Conservation (phyloP, 139 green algal genomes). For the Auxenochlorella protothecoides region DNA sequence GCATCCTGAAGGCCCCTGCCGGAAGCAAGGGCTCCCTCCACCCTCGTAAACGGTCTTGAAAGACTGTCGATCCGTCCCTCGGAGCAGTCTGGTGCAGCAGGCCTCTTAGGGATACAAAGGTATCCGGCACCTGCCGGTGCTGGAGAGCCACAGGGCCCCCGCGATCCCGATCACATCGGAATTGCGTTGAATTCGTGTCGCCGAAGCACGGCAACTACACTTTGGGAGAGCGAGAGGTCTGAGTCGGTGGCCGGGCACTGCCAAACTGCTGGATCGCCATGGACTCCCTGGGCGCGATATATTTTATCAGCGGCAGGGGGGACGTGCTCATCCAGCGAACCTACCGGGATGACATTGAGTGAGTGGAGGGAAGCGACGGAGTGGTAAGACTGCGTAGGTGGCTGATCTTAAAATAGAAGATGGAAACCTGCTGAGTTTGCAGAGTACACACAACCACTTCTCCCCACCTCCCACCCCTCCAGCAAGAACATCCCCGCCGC, state of each 20-base stretch:
- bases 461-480: not conserved
- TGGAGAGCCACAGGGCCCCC: not conserved
- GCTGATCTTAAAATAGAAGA: not conserved
- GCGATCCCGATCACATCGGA: not conserved
- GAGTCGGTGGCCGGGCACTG: not conserved
- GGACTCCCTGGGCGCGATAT: slow-evolving; percentile 51
- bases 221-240: too few species aligned
- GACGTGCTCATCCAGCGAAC: slow-evolving; percentile 84
- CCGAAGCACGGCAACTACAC: not conserved
- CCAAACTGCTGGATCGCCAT: not conserved
- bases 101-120: too few species aligned
- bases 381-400: not conserved
- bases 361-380: slow-evolving; percentile 11
- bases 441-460: not conserved
- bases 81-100: too few species aligned
- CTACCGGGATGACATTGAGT: slow-evolving; percentile 91
- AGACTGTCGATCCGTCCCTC: too few species aligned
- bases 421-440: not conserved
- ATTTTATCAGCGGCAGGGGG: slow-evolving; percentile 85
- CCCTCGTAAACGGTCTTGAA: too few species aligned
- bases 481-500: slow-evolving; percentile 72
- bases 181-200: not conserved
- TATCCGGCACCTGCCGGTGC: too few species aligned
- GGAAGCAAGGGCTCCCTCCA: too few species aligned
- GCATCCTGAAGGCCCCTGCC: too few species aligned